Base-by-base conservation (phyloP, 2,329 filamentous ascomycete genomes). In the Ceratocystis harringtonii region DNA sequence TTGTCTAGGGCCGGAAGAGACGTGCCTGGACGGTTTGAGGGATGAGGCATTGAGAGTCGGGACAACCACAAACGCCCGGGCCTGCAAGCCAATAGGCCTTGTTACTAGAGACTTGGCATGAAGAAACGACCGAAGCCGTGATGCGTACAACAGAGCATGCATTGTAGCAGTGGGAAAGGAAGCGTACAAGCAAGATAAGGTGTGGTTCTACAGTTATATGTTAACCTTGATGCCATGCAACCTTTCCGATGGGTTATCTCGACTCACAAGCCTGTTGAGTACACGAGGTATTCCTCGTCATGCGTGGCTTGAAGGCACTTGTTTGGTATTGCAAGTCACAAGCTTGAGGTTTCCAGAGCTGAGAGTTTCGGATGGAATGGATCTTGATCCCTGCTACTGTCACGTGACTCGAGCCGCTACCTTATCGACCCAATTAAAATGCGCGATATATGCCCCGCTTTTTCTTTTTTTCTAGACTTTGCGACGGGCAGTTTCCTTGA, bases 381-480 rank as follows among this genome's bases (percentile, higher is more conserved):
- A 22, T 55, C 22, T 5, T n/a, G 8, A 36, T 58, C 28, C 28
- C 12, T 19, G 36, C 4, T 5, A 0, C 0, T 6, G 12, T 50
- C 62, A 63, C 62, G 62, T 63, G 62, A 63, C 5, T 4, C 0
- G 1, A 55, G 8, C 1, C 5, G 3, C 0, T 8, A 0, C 8
- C 30, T 63, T 63, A 63, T 63, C 62, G 62, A 2, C 1, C 62
- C 28, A 63, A 63, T 55, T 15, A 55, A 2, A 41, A 12, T 5
- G 8, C 5, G 5, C 30, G 12, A 22, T 17, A 15, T 0, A 2
- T 8, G 32, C 30, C 62, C 62, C 48, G 32, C 36, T 41, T 63
- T 28, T 63, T 52, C 17, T 41, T 63, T 63, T 32, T 36, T 36
- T 55, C 25, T 41, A 12, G 32, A 41, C 50, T 63, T 55, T 55